Percentiles rank a stretch among this genome's conserved stretches.
Conservation (phyloP, 2,329 filamentous ascomycete genomes). For the Colletotrichum tropicale region DNA sequence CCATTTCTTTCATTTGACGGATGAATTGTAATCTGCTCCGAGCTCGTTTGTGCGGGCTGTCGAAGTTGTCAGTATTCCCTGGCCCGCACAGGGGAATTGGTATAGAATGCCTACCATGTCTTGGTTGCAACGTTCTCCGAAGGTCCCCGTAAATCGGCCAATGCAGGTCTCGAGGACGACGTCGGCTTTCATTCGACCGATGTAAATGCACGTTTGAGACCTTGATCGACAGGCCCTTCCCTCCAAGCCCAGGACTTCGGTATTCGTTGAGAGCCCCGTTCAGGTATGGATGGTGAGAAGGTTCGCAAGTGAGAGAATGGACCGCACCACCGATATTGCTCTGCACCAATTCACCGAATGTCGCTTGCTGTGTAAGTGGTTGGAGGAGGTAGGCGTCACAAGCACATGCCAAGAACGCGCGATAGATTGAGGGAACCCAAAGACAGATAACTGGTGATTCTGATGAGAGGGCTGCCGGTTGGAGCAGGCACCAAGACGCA, state of each 20-base stretch:
- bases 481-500: conserved; percentile 7
- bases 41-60: background rate
- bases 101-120: background rate
- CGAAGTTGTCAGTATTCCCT: background rate
- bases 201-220: conserved; percentile 18
- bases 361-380: background rate
- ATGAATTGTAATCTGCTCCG: background rate
- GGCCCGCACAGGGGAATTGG: background rate
- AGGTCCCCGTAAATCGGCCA: conserved; percentile 11
- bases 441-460: background rate
- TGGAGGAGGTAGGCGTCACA: background rate
- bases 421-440: conserved; percentile 5
- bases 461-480: background rate
- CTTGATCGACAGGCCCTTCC: conserved; percentile 25
- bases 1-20: background rate
- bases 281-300: background rate
- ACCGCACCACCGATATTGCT: background rate
- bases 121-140: conserved; percentile 7
- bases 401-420: background rate
- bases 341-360: background rate
- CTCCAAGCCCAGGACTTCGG: conserved; percentile 24
- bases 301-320: background rate
- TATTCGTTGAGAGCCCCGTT: background rate
- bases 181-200: conserved; percentile 13
- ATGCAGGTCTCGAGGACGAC: conserved; percentile 13